Evolutionary conservation across 176 grass and related monocot species (phyloP), one percentile per base, ranked within the genome.

Genomic region (Areca catechu): DNA sequence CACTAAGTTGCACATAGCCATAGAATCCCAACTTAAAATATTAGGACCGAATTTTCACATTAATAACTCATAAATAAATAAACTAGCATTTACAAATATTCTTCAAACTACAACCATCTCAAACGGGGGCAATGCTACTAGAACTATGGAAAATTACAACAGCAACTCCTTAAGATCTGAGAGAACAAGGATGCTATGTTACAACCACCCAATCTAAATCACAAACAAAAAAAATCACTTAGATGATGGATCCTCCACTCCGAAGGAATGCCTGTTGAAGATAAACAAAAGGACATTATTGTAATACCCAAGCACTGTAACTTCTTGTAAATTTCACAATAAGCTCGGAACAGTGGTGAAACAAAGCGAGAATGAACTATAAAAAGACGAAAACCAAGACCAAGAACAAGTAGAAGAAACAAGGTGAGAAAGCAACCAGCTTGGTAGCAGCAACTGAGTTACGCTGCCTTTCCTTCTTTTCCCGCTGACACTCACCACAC

Each of bases 361-460:
- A n/a, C 69, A 16, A 58, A 17, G 34, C 5, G 16, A n/a, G 14
- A 24, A 49, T 49, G 7, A 24, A 48, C 16, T 25, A 24, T 48
- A 63, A 58, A 63, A 54, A 25, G 22, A 57, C 1, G 56, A 10
- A 48, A 6, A 22, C 5, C 6, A 29, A 5, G 27, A 6, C 27
- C 27, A 29, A 29, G 27, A 29, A 29, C 6, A 29, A 29, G 5
- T 29, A 50, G 4, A 20, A 30, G 22, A 58, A 62, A 50, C 43
- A 61, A 60, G 17, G 65, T 27, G 27, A 3, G 1, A 53, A 25
- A 49, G 34, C 9, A 74, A 97, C 92, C 83, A 88, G 65, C 54
- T 97, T 97, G 29, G 92, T 97, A 65, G 86, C 80, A 53, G 85
- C 85, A 61, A 97, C 74, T 16, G 80, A 79, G 69, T 88, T 83